phyloP scores from a whole-genome alignment of 495 filamentous ascomycete species.

The Neurospora sp. region DNA sequence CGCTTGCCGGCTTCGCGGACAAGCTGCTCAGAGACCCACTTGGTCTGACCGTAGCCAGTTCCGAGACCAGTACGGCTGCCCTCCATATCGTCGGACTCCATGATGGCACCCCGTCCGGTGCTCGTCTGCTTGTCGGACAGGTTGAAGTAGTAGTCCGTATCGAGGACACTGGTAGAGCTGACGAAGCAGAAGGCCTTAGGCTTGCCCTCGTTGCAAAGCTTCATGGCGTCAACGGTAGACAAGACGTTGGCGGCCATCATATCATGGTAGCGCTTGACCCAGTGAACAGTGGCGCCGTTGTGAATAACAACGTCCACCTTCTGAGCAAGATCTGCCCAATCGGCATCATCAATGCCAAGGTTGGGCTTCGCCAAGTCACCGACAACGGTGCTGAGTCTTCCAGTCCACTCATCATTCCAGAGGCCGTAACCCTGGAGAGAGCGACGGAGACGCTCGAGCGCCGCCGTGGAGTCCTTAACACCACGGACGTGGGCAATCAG shows the following conservation, averaged over 20 bases:
- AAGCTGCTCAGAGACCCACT: conserved; percentile 64
- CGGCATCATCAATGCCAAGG: conserved; percentile 54
- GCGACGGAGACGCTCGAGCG: conserved; percentile 39
- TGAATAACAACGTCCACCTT: conserved; percentile 75
- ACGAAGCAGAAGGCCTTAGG: conserved; percentile 78
- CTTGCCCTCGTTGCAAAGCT: conserved; percentile 64
- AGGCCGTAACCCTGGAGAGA: conserved; percentile 65
- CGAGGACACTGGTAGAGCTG: conserved; percentile 75
- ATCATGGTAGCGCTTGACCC: conserved; percentile 70
- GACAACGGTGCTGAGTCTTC: conserved; percentile 51
- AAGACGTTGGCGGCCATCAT: conserved; percentile 73
- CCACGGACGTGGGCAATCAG: conserved; percentile 71
- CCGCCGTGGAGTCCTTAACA: conserved; percentile 41
- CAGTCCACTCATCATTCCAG: conserved; percentile 64
- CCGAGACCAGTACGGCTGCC: conserved; percentile 36
- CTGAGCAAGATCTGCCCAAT: conserved; percentile 54
- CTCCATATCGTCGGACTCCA: conserved; percentile 36
- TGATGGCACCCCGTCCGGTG: conserved; percentile 36
- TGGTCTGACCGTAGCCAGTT: conserved; percentile 87
- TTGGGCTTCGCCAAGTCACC: conserved; percentile 64
- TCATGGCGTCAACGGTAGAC: conserved; percentile 66
- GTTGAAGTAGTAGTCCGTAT: conserved; percentile 66
- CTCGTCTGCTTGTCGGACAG: conserved; percentile 52
- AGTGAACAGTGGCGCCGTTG: conserved; percentile 84
- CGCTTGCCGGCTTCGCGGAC: conserved; percentile 68